These are phyloP conservation scores for Setaria viridis DNA, from an alignment of 202 grass and related monocot species.

Conservation along the genomic window DNA sequence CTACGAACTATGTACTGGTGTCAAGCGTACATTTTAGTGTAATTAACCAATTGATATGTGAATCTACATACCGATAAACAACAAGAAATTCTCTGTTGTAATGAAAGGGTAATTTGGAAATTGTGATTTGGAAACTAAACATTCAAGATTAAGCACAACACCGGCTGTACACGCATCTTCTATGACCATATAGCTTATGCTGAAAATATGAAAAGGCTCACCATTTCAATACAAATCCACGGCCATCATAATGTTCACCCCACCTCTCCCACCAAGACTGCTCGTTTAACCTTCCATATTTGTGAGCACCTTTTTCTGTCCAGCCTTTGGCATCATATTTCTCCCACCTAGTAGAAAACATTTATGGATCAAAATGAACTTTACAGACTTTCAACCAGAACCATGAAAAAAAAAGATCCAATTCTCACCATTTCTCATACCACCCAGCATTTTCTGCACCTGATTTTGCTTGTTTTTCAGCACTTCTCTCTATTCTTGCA, in stretches of 20 bases:
- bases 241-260: constrained; percentile 97
- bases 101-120: not conserved
- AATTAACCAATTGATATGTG: not conserved
- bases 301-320: constrained; percentile 98
- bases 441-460: constrained; percentile 90
- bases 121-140: not conserved
- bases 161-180: not conserved
- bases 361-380: constrained; percentile 24
- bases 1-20: not conserved
- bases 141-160: not conserved
- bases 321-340: constrained; percentile 99
- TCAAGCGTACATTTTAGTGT: too few relatives aligned
- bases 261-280: constrained; percentile 99
- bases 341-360: constrained; percentile 80
- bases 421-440: constrained; percentile 96
- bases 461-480: constrained; percentile 96
- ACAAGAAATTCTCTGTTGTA: not conserved
- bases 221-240: constrained; percentile 97
- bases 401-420: constrained; percentile 8
- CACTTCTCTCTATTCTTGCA: constrained; percentile 94
- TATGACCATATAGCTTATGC: not conserved
- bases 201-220: constrained; percentile 53
- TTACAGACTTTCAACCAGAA: constrained; percentile 32
- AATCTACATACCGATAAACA: not conserved
- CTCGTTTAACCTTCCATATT: constrained; percentile 93